Conservation (phyloP, 495 filamentous ascomycete species). For the Xylaria sp. region DNA sequence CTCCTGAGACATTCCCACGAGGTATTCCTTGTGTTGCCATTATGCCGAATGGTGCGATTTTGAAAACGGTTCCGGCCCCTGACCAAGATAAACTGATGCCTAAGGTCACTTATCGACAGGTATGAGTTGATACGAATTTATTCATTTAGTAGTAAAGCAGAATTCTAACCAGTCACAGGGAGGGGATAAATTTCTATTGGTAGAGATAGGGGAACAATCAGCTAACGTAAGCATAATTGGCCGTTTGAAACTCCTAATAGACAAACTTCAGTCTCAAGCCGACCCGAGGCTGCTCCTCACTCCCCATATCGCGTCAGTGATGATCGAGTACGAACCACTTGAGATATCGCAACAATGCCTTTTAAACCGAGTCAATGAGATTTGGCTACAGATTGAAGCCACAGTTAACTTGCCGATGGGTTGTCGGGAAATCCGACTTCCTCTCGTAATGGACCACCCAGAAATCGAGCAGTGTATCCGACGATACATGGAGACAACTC, state of each 20-base stretch:
- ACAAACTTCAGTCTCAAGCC: conserved; percentile 25
- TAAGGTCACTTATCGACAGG: neutral
- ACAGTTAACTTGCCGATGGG: conserved; percentile 41
- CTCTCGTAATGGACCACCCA: conserved; percentile 59
- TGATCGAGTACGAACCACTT: conserved; percentile 34
- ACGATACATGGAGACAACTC: conserved; percentile 64
- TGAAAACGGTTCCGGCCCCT: conserved; percentile 9
- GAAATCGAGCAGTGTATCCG: conserved; percentile 55
- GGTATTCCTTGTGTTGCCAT: neutral
- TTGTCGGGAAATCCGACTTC: conserved; percentile 59
- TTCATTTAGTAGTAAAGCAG: neutral
- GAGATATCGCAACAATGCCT: conserved; percentile 43
- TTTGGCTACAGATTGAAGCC: neutral
- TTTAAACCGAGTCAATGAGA: conserved; percentile 37
- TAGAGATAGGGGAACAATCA: conserved; percentile 58
- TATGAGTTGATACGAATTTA: neutral
- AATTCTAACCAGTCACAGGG: conserved; percentile 40
- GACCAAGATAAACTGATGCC: neutral
- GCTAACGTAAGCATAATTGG: conserved; percentile 27
- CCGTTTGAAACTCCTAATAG: conserved; percentile 21
- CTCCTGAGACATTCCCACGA: neutral
- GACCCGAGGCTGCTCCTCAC: conserved; percentile 24
- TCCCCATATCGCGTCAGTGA: conserved; percentile 26
- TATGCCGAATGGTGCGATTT: neutral
- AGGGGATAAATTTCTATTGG: conserved; percentile 61